A percentile compares a stretch with the other conserved stretches of the same genome.
Conservation (phyloP, 805 yeast species). For the Hanseniaspora thailandica region DNA sequence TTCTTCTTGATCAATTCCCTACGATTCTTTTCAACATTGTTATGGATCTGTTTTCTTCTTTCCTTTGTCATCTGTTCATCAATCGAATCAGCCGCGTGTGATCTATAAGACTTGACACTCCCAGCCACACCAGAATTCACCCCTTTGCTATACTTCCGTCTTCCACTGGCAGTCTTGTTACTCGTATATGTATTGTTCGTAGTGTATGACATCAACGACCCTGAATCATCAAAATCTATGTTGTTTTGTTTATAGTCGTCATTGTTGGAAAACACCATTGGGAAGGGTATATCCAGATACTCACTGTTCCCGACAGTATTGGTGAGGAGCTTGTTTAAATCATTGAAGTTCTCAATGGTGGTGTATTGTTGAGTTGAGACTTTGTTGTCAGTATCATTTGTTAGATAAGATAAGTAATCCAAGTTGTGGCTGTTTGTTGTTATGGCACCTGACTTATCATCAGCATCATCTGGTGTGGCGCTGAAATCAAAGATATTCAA, state of each 20-base stretch:
- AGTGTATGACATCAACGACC: constrained; percentile 7
- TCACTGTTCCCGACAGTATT: constrained; percentile 15
- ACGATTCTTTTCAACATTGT: constrained; percentile 86
- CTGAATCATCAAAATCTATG: constrained; percentile 3
- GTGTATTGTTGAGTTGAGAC: background rate
- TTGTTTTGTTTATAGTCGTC: background rate
- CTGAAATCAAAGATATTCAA: constrained; percentile 13
- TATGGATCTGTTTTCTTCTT: constrained; percentile 78
- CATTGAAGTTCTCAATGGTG: constrained; percentile 6
- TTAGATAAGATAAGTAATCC: background rate
- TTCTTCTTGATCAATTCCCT: constrained; percentile 83
- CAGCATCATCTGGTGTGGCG: background rate
- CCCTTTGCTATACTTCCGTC: constrained; percentile 3
- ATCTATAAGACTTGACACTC: constrained; percentile 16
- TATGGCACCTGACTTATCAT: background rate
- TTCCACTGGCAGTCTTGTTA: constrained; percentile 1
- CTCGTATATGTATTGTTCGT: constrained; percentile 10
- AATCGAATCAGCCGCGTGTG: constrained; percentile 26
- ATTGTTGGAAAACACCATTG: constrained; percentile 3
- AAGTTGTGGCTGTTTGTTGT: background rate
- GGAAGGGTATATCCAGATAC: constrained; percentile 9
- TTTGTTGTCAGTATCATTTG: background rate
- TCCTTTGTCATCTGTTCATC: constrained; percentile 44
- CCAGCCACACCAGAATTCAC: background rate
- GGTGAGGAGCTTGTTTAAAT: constrained; percentile 3